Base-by-base conservation (phyloP, 1,139 yeast species). In the Waltiozyma sp. region DNA sequence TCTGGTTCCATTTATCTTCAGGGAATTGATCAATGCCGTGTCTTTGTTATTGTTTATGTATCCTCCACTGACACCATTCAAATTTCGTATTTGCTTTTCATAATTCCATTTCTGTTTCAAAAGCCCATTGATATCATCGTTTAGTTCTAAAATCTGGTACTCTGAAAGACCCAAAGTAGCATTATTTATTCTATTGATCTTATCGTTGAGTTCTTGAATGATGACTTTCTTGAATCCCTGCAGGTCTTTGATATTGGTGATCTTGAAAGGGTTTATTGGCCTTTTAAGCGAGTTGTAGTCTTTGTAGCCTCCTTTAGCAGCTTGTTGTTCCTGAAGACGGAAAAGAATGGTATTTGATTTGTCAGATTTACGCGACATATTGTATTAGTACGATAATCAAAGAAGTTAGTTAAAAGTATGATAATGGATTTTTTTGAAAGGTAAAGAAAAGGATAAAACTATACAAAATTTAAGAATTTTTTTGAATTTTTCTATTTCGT, bases 341-440 rank as follows among this genome's bases (percentile, higher is more conserved):
- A 75, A 77, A 48, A 85, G 72, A 46, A 80, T 72, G 0, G 89
- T 75, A 58, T 81, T 83, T 4, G 91, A 81, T 57, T 80, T 83
- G 53, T 85, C 93, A 38, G 72, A 72, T 55, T 82, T 84, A 49
- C 93, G 66, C 38, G 93, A 81, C 94, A 84, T 83, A 31, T 9
- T 21, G 13, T 26, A 18, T 26, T 13, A 14, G 28, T 26, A 4
- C 10, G 23, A n/a, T n/a, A n/a, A n/a, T n/a, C n/a, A n/a, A n/a
- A n/a, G n/a, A n/a, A n/a, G n/a, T n/a, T n/a, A n/a, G n/a, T n/a
- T 21, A 21, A 5, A 8, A 5, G 23, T 21, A 21, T 21, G 23
- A 5, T 4, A 21, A 5, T 21, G 4, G 8, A 21, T 4, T 21
- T 8, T 21, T 4, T 21, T 21, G 23, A 21, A 21, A 21, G 23